Base-by-base conservation (phyloP, 192 early-diverging fungal genomes). In the Chytriomyces sp. region DNA sequence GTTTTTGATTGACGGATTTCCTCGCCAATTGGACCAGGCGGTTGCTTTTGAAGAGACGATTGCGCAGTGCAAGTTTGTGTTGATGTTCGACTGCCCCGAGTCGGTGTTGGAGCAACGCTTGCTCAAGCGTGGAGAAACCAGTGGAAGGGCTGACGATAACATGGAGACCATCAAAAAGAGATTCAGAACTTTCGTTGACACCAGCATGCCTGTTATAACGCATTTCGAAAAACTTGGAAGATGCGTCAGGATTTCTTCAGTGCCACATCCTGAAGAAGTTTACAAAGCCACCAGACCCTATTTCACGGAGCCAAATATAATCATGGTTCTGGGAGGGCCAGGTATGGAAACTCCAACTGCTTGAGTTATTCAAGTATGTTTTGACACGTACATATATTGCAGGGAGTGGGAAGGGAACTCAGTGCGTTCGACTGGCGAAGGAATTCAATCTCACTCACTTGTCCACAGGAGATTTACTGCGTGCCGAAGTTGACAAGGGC, bases 31-130 rank as follows among this genome's bases (percentile, higher is more conserved):
- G 24, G 83, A 86, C 72, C 89, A 90, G 68, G 87, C 89, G 7
- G 60, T 77, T n/a, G 86, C 80, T 35, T 89, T 89, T 64, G 88
- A 89, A 63, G 75, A 86, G 26, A 71, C 67, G 74, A 53, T 96
- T 61, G 86, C 87, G 13, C 83, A 87, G 69, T 90, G 93, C 64
- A 88, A 91, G 66, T 87, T 91, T 67, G 94, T 97, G 0, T 80
- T 98, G 28, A 96, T 92, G 86, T 96, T 97, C 83, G 94, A 96
- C 62, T 97, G 95, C 82, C 89, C 94, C 13, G 96, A 98, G 81
- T 82, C 89, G 35, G 86, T 91, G 23, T 85, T 99, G 86, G 85
- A 95, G 74, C 82, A 88, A 77, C 91, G 97, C 43, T 80, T 99
- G 57, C 81, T 97, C 81, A 92, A 97, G 76, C 93, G 97, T 50